Conservation (phyloP, 805 yeast genomes). For the Yamadazyma philogaea region DNA sequence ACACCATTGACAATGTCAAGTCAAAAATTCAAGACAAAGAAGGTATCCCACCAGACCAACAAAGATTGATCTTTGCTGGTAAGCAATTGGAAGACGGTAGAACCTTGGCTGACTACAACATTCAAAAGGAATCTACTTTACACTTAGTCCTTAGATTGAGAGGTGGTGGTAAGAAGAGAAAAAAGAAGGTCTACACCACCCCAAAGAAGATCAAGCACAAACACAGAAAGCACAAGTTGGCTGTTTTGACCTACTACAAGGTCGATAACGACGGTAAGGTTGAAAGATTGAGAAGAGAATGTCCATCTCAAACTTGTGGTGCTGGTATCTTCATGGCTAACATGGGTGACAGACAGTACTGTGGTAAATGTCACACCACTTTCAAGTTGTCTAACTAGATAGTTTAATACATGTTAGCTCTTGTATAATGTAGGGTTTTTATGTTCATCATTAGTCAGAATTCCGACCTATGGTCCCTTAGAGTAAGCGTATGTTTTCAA, state of each 20-base stretch:
- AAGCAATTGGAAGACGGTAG: conserved; percentile 99
- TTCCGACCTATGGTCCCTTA: too few relatives aligned
- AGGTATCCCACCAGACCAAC: conserved; percentile 99
- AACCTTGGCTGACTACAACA: conserved; percentile 98
- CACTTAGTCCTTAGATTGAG: conserved; percentile 96
- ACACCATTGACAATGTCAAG: conserved; percentile 98
- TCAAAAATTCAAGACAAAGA: conserved; percentile 99
- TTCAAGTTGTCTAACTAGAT: conserved; percentile 45
- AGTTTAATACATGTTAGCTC: not conserved
- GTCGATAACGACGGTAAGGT: conserved; percentile 98
- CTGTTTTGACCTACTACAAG: conserved; percentile 99
- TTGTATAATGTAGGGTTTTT: not conserved
- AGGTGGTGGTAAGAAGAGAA: conserved; percentile 99
- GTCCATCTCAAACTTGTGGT: conserved; percentile 91
- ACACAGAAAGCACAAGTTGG: conserved; percentile 99
- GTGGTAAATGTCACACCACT: conserved; percentile 99
- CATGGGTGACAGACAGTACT: conserved; percentile 98
- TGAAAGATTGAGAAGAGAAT: conserved; percentile 98
- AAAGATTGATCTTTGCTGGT: conserved; percentile 99
- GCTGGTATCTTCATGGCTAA: conserved; percentile 99
- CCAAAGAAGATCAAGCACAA: conserved; percentile 99
- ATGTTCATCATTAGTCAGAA: too few relatives aligned
- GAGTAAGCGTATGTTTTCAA: too few relatives aligned
- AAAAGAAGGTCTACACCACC: conserved; percentile 99
- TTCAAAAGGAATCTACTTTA: conserved; percentile 98